These are phyloP conservation scores for Pistacia integerrima DNA, from an alignment of 345 rosid species.

Conservation along the genomic window DNA sequence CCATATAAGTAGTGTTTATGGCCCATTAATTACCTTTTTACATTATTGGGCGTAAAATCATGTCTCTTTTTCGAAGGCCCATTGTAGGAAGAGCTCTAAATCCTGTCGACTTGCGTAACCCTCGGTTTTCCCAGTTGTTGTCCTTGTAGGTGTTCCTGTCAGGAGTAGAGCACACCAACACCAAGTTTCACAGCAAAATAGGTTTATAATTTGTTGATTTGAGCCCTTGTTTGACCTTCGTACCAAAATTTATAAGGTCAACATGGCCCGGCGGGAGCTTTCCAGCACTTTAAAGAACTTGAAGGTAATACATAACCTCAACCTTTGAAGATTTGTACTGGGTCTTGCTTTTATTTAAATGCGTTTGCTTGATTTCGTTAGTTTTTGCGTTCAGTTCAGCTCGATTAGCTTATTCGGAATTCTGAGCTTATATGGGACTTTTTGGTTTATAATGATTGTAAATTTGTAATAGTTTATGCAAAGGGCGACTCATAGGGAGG, in stretches of 20 bases:
- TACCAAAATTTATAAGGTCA: background rate
- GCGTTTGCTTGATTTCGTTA: slow-evolving; percentile 16
- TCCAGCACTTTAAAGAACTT: slow-evolving; percentile 81
- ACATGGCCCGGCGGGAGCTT: slow-evolving; percentile 86
- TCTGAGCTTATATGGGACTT: background rate
- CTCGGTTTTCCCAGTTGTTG: background rate
- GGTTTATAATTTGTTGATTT: background rate
- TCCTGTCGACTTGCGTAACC: background rate
- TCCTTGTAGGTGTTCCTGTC: no score
- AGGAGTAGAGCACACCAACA: background rate
- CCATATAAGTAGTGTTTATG: no score
- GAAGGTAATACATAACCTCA: slow-evolving; percentile 53
- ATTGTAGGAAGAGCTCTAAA: background rate
- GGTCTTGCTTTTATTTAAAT: slow-evolving; percentile 23
- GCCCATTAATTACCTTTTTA: no score
- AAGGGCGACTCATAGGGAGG: slow-evolving; percentile 67
- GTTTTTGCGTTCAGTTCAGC: background rate
- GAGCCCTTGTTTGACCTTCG: background rate
- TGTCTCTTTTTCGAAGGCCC: no score
- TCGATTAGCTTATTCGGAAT: background rate
- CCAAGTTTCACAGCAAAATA: background rate
- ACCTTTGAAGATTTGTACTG: slow-evolving; percentile 11
- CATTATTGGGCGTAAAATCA: no score
- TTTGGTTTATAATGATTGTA: background rate
- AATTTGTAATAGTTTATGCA: slow-evolving; percentile 74